These are phyloP conservation scores for Bipolaris sorokiniana DNA, from an alignment of 2,329 filamentous ascomycete genomes.

Conservation along the genomic window DNA sequence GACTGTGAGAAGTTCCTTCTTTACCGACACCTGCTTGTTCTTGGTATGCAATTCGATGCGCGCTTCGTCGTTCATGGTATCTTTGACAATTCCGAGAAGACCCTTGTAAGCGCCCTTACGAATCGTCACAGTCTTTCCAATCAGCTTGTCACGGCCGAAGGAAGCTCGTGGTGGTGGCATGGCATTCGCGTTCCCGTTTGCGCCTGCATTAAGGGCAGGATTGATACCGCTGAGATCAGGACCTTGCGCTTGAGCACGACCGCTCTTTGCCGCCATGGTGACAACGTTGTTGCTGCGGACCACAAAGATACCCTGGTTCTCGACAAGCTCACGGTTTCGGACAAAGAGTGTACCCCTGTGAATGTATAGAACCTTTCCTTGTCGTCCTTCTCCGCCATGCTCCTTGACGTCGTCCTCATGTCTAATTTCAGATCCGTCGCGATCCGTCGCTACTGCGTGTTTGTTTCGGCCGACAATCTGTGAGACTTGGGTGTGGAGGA, in stretches of 20 bases:
- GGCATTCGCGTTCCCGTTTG: constrained; percentile 56
- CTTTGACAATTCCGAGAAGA: constrained; percentile 91
- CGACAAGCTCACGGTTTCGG: constrained; percentile 80
- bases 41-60: constrained; percentile 94
- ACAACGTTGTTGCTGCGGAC: constrained; percentile 83
- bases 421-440: constrained; percentile 90
- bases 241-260: constrained; percentile 71
- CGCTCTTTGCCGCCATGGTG: constrained; percentile 93
- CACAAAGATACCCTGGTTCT: constrained; percentile 91
- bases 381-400: constrained; percentile 80
- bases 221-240: constrained; percentile 92
- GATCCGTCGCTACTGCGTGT: constrained; percentile 87
- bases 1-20: constrained; percentile 80
- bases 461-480: constrained; percentile 85
- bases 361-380: constrained; percentile 91
- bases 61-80: constrained; percentile 83
- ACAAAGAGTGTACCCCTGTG: constrained; percentile 92
- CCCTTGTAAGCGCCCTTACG: constrained; percentile 90
- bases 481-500: constrained; percentile 89
- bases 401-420: constrained; percentile 93
- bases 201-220: constrained; percentile 72
- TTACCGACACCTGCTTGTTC: constrained; percentile 85
- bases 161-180: constrained; percentile 70
- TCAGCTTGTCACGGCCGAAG: constrained; percentile 78
- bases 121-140: constrained; percentile 91